Conservation (phyloP, 805 yeast species). For the Ogataea saltuana region DNA sequence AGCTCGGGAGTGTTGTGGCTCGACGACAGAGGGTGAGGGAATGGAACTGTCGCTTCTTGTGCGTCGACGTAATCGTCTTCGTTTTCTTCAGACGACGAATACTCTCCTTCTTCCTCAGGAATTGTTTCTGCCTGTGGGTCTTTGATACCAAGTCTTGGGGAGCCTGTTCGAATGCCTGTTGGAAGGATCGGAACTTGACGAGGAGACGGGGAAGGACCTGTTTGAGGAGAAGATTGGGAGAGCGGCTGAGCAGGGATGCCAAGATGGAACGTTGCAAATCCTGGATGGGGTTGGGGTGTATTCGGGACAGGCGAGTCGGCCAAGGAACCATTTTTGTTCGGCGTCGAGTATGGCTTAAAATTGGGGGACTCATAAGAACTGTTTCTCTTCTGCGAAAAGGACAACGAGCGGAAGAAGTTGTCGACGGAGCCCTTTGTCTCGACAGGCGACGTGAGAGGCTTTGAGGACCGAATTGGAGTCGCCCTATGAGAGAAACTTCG, state of each 20-base stretch:
- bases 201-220: conserved; percentile 5
- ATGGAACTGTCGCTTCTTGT: conserved; percentile 20
- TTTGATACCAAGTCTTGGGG: conserved; percentile 10
- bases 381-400: conserved; percentile 31
- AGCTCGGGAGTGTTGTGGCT: conserved; percentile 4
- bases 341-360: conserved; percentile 1
- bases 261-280: conserved; percentile 1
- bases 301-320: conserved; percentile 3
- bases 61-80: conserved; percentile 33
- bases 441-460: conserved; percentile 50
- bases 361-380: conserved; percentile 18
- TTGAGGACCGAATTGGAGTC: conserved; percentile 44
- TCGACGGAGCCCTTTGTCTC: conserved; percentile 37
- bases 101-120: conserved; percentile 20
- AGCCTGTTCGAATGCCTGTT: conserved; percentile 1
- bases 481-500: conserved; percentile 20
- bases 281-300: background rate
- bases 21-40: conserved; percentile 13
- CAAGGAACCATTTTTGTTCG: conserved; percentile 3
- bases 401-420: conserved; percentile 38
- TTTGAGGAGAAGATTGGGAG: background rate
- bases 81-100: conserved; percentile 15
- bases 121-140: conserved; percentile 15
- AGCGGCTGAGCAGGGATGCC: background rate
- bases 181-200: background rate